A percentile compares a stretch with the other conserved stretches of the same genome.
phyloP scores from a whole-genome alignment of 345 rosid genomes.

The Microcos paniculata region DNA sequence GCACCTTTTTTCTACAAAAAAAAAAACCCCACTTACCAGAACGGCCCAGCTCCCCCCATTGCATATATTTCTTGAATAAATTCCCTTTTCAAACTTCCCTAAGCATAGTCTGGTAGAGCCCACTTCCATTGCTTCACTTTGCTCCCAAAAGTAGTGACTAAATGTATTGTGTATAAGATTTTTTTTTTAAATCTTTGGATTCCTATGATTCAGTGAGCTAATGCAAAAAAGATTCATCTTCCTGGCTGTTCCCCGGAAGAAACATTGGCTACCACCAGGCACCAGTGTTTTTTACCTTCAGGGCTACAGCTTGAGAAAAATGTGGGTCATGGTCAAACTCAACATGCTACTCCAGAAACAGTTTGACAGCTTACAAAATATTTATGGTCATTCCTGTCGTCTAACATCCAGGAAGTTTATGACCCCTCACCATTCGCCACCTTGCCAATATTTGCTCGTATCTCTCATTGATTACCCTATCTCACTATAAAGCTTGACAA shows the following conservation, averaged over 20 bases:
- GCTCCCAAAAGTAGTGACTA: constrained; percentile 11
- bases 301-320: neutral
- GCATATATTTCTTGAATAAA: neutral
- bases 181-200: neutral
- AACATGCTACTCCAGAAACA: constrained; percentile 5
- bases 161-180: too few relatives aligned
- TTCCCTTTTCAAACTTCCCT: neutral
- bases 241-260: neutral
- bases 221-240: neutral
- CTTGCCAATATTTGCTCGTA: neutral
- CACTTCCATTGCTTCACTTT: constrained; percentile 3
- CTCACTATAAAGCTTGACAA: neutral
- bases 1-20: constrained; percentile 18
- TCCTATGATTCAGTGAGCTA: neutral
- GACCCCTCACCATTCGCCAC: neutral
- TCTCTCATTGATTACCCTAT: neutral
- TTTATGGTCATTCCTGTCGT: neutral
- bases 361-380: neutral
- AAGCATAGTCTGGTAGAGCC: neutral
- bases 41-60: neutral
- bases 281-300: neutral
- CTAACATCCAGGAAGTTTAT: neutral
- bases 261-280: neutral
- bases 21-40: constrained; percentile 29
- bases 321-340: constrained; percentile 7